Percentiles rank a stretch among this genome's conserved stretches.
These are phyloP conservation scores for Fonsecaea pugnacius DNA, from an alignment of 2,329 filamentous ascomycete species.

Conservation along the genomic window DNA sequence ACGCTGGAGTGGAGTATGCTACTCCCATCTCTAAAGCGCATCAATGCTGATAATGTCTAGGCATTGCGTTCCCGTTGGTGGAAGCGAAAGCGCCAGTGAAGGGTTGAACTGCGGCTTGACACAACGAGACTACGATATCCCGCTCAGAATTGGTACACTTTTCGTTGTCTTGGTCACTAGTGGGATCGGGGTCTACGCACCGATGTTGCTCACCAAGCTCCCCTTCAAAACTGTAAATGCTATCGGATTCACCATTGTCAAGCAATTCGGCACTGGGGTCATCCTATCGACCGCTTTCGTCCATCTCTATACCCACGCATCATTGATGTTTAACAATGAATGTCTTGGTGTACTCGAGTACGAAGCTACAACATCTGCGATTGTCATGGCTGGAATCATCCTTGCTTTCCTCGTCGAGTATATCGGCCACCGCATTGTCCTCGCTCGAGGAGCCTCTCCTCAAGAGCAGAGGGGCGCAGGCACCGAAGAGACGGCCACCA, in stretches of 20 bases:
- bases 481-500: no score
- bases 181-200: slow-evolving; percentile 69
- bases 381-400: slow-evolving; percentile 75
- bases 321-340: slow-evolving; percentile 71
- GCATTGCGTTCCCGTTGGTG: slow-evolving; percentile 48
- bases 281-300: slow-evolving; percentile 48
- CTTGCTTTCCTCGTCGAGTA: slow-evolving; percentile 74
- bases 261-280: slow-evolving; percentile 59
- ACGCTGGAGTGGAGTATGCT: slow-evolving; percentile 71
- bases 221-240: slow-evolving; percentile 56
- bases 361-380: slow-evolving; percentile 70
- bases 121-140: slow-evolving; percentile 64
- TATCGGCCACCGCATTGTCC: slow-evolving; percentile 63
- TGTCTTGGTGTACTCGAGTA: slow-evolving; percentile 70
- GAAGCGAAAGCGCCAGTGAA: slow-evolving; percentile 48
- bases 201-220: slow-evolving; percentile 66
- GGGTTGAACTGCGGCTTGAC: background rate
- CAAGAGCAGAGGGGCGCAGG: no score
- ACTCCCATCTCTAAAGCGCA: no score
- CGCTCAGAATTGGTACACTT: slow-evolving; percentile 70
- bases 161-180: slow-evolving; percentile 74
- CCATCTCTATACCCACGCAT: slow-evolving; percentile 70
- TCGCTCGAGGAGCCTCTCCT: slow-evolving; percentile 18
- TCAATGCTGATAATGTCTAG: slow-evolving; percentile 53
- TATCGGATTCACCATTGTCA: slow-evolving; percentile 65